These are phyloP conservation scores for Coemansia sp. DNA, from an alignment of 371 early-diverging fungal genomes.

Conservation along the genomic window DNA sequence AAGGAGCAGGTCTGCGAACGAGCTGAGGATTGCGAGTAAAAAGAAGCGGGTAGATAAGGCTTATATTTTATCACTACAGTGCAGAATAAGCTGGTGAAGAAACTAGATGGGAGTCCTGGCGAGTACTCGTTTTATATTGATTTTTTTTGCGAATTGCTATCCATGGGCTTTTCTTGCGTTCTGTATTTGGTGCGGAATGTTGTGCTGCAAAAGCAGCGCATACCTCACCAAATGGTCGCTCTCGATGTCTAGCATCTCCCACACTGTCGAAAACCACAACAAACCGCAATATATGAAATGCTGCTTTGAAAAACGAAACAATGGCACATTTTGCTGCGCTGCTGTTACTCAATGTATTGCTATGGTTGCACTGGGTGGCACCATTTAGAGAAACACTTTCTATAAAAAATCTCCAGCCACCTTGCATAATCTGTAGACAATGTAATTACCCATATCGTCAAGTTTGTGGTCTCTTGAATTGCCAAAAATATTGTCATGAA, in stretches of 20 bases:
- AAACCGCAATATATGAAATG: background rate
- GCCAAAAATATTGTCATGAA: background rate
- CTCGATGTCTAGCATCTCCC: too few relatives aligned
- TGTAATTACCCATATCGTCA: background rate
- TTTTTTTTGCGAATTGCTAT: background rate
- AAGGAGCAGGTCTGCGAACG: background rate
- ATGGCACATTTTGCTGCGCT: background rate
- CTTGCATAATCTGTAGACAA: constrained; percentile 1
- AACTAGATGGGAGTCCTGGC: background rate
- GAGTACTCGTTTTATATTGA: background rate
- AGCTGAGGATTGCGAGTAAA: background rate
- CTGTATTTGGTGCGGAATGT: too few relatives aligned
- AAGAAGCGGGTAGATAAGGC: constrained; percentile 1
- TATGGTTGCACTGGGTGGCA: background rate
- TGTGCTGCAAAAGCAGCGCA: too few relatives aligned
- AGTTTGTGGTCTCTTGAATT: background rate
- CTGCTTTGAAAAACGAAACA: background rate
- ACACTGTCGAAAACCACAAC: background rate
- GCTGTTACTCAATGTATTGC: background rate
- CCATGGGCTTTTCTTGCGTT: too few relatives aligned
- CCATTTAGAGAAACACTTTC: background rate
- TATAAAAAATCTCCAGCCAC: background rate
- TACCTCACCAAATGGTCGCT: too few relatives aligned
- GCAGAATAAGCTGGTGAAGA: constrained; percentile 6
- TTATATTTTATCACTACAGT: background rate